These are phyloP conservation scores for Schizosaccharomyces lindneri DNA, from an alignment of 805 yeast genomes.

Conservation along the genomic window DNA sequence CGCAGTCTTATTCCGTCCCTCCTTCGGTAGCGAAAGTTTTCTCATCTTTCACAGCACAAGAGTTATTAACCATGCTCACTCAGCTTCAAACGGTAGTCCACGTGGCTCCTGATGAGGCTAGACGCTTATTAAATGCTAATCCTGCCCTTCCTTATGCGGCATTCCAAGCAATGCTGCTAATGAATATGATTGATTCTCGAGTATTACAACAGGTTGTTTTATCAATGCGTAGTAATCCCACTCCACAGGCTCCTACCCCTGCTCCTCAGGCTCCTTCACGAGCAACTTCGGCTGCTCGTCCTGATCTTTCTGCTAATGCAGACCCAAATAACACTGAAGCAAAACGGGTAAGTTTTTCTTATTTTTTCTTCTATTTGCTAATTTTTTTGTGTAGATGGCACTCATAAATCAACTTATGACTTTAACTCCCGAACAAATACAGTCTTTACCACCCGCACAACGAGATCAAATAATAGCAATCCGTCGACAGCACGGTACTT, in stretches of 20 bases:
- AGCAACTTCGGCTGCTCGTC: background rate
- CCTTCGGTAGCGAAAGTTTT: conserved; percentile 14
- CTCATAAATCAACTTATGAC: conserved; percentile 28
- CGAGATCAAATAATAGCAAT: conserved; percentile 14
- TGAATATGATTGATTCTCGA: conserved; percentile 15
- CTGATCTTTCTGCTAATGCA: background rate
- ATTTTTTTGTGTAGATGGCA: conserved; percentile 17
- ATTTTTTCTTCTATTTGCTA: conserved; percentile 3
- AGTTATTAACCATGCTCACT: conserved; percentile 24
- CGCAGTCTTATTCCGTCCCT: background rate
- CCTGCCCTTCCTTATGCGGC: conserved; percentile 71
- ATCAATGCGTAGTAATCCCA: conserved; percentile 5
- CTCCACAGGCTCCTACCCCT: conserved; percentile 4
- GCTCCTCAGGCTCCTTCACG: conserved; percentile 1
- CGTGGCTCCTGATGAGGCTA: conserved; percentile 33
- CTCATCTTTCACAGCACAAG: conserved; percentile 20
- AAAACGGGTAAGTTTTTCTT: conserved; percentile 4
- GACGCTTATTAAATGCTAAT: conserved; percentile 32
- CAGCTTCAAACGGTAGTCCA: conserved; percentile 37
- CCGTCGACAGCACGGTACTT: background rate
- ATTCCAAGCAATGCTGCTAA: conserved; percentile 39
- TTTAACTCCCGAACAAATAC: conserved; percentile 27
- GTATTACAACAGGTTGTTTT: conserved; percentile 10
- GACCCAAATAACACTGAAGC: background rate
- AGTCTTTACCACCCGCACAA: conserved; percentile 27